These are phyloP conservation scores for Coleophoma crateriformis DNA, from an alignment of 2,329 filamentous ascomycete genomes.

Conservation along the genomic window DNA sequence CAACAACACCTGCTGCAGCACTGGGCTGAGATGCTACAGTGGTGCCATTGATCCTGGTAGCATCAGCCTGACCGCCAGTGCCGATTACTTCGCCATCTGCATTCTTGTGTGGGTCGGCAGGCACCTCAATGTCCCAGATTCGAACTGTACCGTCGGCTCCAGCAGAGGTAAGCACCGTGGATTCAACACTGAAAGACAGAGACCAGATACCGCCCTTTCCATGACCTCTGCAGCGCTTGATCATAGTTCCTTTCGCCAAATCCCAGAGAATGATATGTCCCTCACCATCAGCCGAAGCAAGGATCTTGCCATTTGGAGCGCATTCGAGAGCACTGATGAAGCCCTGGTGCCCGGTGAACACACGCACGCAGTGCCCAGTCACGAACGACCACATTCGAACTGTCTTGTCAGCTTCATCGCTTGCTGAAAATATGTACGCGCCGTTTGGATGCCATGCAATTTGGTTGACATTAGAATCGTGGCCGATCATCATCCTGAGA, in stretches of 20 bases:
- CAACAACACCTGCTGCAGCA: conserved; percentile 20
- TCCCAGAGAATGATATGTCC: conserved; percentile 96
- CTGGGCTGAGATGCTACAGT: conserved; percentile 21
- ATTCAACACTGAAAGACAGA: conserved; percentile 89
- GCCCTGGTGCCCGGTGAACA: conserved; percentile 88
- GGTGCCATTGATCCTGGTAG: conserved; percentile 36
- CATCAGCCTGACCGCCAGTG: conserved; percentile 41
- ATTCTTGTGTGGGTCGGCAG: conserved; percentile 59
- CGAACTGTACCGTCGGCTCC: conserved; percentile 90
- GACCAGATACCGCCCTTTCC: conserved; percentile 92
- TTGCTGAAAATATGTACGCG: conserved; percentile 88
- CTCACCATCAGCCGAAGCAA: conserved; percentile 85
- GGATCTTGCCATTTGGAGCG: conserved; percentile 78
- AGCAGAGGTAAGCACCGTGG: conserved; percentile 81
- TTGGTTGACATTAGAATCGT: conserved; percentile 87
- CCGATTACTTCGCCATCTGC: conserved; percentile 32
- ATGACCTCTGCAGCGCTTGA: conserved; percentile 92
- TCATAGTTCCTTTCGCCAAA: conserved; percentile 73
- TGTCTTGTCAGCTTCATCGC: conserved; percentile 78
- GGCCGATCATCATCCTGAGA: conserved; percentile 81
- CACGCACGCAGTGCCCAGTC: conserved; percentile 79
- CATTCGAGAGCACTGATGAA: conserved; percentile 82
- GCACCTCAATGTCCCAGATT: conserved; percentile 82
- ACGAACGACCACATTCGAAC: conserved; percentile 97
- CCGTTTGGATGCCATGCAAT: conserved; percentile 95